Base-by-base conservation (phyloP, 2,329 filamentous ascomycete species). In the Colletotrichum abscissum region DNA sequence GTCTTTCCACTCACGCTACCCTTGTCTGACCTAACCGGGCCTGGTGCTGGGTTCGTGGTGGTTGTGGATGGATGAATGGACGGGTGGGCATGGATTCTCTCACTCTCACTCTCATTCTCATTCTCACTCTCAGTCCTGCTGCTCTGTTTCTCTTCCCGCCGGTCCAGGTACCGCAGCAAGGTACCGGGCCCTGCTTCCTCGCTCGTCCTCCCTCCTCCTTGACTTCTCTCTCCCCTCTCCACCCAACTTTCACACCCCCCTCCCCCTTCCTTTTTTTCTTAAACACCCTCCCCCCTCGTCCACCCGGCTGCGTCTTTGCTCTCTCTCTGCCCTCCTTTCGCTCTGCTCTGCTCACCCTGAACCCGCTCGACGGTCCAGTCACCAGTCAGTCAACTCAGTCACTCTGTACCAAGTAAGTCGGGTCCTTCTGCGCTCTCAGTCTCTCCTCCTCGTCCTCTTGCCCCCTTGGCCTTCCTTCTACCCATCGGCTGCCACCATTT, bases 401-500 rank as follows among this genome's bases (percentile, higher is more conserved):
- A 52, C 38, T 60, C 63, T 24, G 54, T 42, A 55, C 38, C 38
- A 42, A 58, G 54, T 42, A 26, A 35, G 64, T 67, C 64, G 54
- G 49, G 30, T 67, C 30, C 26, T 64, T 68, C 65, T 64, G 60
- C 73, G 62, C 66, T 59, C 64, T 74, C 64, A 65, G 69, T 69
- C 63, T 49, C 69, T 42, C 5, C 38, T 19, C 38, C 35, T 38
- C 12, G 12, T 38, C 14, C 35, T 16, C 35, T 38, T 38, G 14
- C 38, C 38, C 38, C 38, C 38, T 42, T 42, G 38, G 14, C 38
- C 38, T 42, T 42, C 38, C 14, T 42, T 42, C 38, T 7, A 42
- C 16, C 60, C 73, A 66, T 54, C 74, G 59, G 58, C 74, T 74
- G 68, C 74, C 71, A 60, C 35, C 67, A 49, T 62, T 62, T 67